Evolutionary conservation across 169 alveolate species (phyloP).

Genomic region (Cryptosporidium andersoni): DNA sequence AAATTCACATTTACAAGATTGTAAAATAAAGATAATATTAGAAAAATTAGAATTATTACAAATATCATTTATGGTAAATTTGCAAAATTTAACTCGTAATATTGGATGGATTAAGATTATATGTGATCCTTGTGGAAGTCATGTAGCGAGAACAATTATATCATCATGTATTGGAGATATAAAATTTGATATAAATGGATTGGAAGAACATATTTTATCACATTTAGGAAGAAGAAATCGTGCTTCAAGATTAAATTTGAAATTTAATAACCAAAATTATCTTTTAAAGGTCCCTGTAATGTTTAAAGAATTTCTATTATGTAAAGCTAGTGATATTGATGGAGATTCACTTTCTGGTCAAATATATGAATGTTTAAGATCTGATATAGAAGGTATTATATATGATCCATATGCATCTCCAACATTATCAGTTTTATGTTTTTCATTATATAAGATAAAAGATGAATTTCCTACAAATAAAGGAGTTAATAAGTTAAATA

Average conservation of each 20-base stretch:
- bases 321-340: not conserved
- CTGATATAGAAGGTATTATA: slow-evolving; percentile 49
- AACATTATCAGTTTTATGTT: slow-evolving; percentile 16
- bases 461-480: not conserved
- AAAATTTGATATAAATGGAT: slow-evolving; percentile 17
- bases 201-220: slow-evolving; percentile 31
- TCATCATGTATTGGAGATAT: slow-evolving; percentile 19
- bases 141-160: slow-evolving; percentile 61
- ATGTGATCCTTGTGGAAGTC: slow-evolving; percentile 42
- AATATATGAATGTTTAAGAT: slow-evolving; percentile 9
- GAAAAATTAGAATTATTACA: not conserved
- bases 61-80: slow-evolving; percentile 1
- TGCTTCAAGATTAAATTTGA: slow-evolving; percentile 22
- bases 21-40: not conserved
- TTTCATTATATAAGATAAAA: slow-evolving; percentile 6
- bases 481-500: not conserved
- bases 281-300: not conserved
- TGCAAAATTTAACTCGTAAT: not conserved
- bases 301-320: not conserved
- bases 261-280: slow-evolving; percentile 6
- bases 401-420: slow-evolving; percentile 47
- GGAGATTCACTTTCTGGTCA: slow-evolving; percentile 16
- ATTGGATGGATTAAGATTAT: slow-evolving; percentile 48
- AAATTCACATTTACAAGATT: not conserved
- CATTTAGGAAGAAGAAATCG: slow-evolving; percentile 59